Evolutionary conservation across 129 eudicot genomes (phyloP).

Genomic region (Saussurea involucrata): DNA sequence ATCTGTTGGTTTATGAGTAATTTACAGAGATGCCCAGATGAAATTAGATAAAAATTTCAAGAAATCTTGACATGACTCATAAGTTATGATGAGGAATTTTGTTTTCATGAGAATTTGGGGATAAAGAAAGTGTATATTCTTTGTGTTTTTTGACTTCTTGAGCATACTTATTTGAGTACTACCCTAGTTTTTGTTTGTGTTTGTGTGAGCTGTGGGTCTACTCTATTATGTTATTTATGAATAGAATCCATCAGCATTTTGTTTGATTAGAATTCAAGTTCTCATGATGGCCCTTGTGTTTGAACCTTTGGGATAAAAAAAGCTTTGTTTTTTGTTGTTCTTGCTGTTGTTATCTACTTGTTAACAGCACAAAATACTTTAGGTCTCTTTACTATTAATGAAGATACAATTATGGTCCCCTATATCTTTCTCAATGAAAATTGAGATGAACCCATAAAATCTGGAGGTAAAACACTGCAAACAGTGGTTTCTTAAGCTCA

Average conservation of each 20-base stretch:
- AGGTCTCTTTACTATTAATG: background rate
- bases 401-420: background rate
- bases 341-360: background rate
- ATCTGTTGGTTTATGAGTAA: slow-evolving; percentile 14
- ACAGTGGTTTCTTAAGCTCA: background rate
- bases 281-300: slow-evolving; percentile 1
- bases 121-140: background rate
- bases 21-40: slow-evolving; percentile 13
- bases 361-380: background rate
- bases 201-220: slow-evolving; percentile 8
- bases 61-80: slow-evolving; percentile 6
- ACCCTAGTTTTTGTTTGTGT: background rate
- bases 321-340: background rate
- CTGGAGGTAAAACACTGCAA: background rate
- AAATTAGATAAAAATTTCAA: background rate
- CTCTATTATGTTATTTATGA: background rate
- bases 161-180: background rate
- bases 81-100: slow-evolving; percentile 7
- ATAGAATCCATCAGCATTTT: slow-evolving; percentile 6
- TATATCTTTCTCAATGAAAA: background rate
- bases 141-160: background rate
- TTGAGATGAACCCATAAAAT: background rate
- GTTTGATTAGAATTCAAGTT: slow-evolving; percentile 4
- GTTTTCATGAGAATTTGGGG: slow-evolving; percentile 23
- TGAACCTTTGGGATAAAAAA: background rate